phyloP scores from a whole-genome alignment of 345 rosid species.

The Rhodamnia rubescens region DNA sequence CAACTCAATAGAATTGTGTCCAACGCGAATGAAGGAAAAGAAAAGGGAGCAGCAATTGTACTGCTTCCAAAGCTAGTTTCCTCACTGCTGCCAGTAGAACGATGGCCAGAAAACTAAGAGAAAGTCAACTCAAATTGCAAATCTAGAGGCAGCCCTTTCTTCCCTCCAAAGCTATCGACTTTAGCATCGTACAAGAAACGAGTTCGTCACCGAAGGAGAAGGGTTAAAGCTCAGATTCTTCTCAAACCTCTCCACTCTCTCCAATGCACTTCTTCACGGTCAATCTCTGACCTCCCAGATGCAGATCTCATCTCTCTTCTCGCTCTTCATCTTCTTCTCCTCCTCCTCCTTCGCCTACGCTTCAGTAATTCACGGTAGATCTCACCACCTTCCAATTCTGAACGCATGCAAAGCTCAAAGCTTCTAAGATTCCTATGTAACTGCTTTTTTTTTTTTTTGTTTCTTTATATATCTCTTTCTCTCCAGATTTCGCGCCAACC shows the following conservation, averaged over 20 bases:
- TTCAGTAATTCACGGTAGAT: neutral
- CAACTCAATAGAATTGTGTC: neutral
- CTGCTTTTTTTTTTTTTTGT: neutral
- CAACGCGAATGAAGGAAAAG: neutral
- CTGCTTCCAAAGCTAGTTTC: neutral
- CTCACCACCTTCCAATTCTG: neutral
- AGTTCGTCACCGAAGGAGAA: neutral
- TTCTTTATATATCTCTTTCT: neutral
- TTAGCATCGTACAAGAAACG: neutral
- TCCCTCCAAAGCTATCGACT: neutral
- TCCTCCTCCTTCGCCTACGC: neutral
- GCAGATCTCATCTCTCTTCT: constrained; percentile 7
- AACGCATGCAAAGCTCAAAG: neutral
- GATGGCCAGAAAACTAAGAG: neutral
- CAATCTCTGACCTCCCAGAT: neutral
- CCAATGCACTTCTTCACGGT: neutral
- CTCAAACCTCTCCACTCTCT: neutral
- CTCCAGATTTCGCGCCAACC: constrained; percentile 17
- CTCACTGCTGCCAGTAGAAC: neutral
- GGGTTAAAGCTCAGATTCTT: neutral
- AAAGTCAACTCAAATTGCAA: constrained; percentile 1
- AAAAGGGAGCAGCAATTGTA: neutral
- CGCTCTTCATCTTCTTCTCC: neutral
- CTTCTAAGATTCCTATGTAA: neutral
- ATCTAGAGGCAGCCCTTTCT: constrained; percentile 5